Percentiles rank a stretch among this genome's conserved stretches.
Evolutionary conservation across 176 grass and related monocot species (phyloP).

Genomic region (Paspalum notatum): DNA sequence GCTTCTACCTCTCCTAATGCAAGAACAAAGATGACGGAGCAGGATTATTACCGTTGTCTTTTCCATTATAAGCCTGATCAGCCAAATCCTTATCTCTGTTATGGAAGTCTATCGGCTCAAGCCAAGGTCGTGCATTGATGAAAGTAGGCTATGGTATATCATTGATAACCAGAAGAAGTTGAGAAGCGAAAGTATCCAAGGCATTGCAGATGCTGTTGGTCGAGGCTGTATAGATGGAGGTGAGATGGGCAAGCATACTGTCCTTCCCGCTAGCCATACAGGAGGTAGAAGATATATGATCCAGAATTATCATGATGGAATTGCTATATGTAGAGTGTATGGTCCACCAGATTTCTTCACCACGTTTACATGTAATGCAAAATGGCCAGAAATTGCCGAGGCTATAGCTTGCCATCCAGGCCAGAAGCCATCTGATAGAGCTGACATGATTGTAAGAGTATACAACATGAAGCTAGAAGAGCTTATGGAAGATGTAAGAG

Average conservation of each 20-base stretch:
- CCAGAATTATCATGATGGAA: neutral
- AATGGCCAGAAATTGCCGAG: neutral
- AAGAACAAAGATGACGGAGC: neutral
- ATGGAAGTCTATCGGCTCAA: too few species aligned
- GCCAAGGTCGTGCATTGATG: neutral
- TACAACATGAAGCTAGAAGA: neutral
- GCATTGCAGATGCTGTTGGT: too few species aligned
- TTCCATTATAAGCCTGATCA: too few species aligned
- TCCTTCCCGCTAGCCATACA: neutral
- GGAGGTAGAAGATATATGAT: neutral
- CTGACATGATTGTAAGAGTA: neutral
- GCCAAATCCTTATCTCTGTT: too few species aligned
- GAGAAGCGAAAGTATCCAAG: rapidly evolving
- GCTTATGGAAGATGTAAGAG: neutral
- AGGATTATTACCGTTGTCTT: too few species aligned
- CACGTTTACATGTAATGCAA: neutral
- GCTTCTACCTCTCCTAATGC: rapidly evolving
- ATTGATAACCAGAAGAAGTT: rapidly evolving
- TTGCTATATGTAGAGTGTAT: neutral
- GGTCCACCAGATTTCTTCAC: too few species aligned
- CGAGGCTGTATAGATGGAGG: too few species aligned
- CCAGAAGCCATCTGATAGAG: neutral
- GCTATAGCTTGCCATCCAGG: neutral
- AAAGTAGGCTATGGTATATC: neutral
- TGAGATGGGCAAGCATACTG: neutral